Base-by-base conservation (phyloP, 2,329 filamentous ascomycete genomes). In the Alternaria rosae region DNA sequence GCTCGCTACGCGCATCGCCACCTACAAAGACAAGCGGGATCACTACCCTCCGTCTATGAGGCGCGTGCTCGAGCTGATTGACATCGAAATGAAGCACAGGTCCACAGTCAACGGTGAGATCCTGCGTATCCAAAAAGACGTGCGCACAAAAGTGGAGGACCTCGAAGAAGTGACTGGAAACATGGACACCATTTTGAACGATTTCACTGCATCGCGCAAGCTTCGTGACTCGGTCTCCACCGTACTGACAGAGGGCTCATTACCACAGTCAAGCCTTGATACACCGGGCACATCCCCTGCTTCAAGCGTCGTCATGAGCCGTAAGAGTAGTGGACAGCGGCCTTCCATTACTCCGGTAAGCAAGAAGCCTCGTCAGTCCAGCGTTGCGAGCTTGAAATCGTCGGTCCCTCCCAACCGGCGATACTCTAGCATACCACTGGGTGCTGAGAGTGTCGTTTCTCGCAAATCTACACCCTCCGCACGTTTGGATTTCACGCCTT, bases 41-140 rank as follows among this genome's bases (percentile, higher is more conserved):
- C 94, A 98, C 77, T 99, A 98, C 74, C 91, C 93, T 1, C 92
- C 94, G 10, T 94, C 95, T 2, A 96, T 99, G 76, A 92, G 95
- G 76, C 88, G 94, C 43, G 93, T 99, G 8, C 82, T 98, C 17
- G 89, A 91, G 41, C 96, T 98, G 75, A 97, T 98, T 53, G 93
- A 97, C 70, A 94, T 93, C 76, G 95, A 95, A n/a, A 91, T 98
- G 73, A 92, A 92, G 76, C 93, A 98, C 74, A 89, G 95, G n/a
- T 84, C 97, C 52, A 98, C 95, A 0, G 93, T 98, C 57, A 98
- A 99, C 75, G 95, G 95, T 45, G 95, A 98, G 80, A 95, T 98
- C 65, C 80, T 98, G 26, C 88, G 93, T 45, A 84, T 98, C 30
- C 91, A 97, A 72, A 87, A 89, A 7, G 94, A 98, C 71, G 91